A percentile compares a stretch with the other conserved stretches of the same genome.
phyloP scores from a whole-genome alignment of 176 grass and related monocot genomes.

The Saccharum spontaneum region DNA sequence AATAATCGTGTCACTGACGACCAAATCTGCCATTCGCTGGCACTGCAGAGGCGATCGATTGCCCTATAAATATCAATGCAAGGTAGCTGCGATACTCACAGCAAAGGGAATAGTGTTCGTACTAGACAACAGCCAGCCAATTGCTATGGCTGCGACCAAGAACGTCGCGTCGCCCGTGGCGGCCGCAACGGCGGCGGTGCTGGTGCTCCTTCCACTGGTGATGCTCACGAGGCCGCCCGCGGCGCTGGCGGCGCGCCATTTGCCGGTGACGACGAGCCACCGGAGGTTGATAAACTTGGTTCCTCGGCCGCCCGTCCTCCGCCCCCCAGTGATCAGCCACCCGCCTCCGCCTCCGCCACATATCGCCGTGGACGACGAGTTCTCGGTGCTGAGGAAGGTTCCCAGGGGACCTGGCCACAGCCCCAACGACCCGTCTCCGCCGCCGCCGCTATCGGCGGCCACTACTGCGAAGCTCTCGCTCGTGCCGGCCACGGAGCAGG shows the following conservation, averaged over 20 bases:
- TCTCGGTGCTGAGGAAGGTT: not conserved
- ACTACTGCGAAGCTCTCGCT: too few relatives aligned
- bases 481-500: too few relatives aligned
- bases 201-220: not conserved
- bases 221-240: not conserved
- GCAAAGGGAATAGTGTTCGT: too few relatives aligned
- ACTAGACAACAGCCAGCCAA: not conserved
- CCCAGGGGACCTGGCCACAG: not conserved
- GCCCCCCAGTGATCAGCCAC: too few relatives aligned
- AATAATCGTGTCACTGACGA: not conserved
- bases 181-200: not conserved
- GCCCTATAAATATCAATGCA: not conserved
- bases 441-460: not conserved
- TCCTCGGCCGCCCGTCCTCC: too few relatives aligned
- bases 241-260: not conserved
- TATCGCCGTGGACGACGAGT: not conserved
- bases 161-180: not conserved
- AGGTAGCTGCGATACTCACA: not conserved
- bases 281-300: not conserved
- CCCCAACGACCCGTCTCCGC: not conserved
- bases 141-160: not conserved
- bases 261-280: not conserved
- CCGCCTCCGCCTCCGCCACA: not conserved
- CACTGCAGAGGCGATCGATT: not conserved
- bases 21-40: not conserved